Evolutionary conservation across 805 yeast genomes (phyloP), one percentile per base, ranked within the genome.

Genomic region (Barnettozyma wickerhamii): DNA sequence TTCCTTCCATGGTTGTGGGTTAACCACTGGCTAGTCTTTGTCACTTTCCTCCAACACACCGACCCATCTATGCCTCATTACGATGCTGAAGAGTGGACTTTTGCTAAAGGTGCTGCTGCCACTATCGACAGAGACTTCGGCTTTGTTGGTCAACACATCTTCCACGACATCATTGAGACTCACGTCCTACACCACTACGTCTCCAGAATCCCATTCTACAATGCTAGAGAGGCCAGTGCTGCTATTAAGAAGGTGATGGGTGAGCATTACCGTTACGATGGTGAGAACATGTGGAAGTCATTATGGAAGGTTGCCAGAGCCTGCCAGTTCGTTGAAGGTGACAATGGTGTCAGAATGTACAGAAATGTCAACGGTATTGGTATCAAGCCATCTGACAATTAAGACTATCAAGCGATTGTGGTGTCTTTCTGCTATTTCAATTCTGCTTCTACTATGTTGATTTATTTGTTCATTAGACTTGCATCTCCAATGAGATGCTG

Each of bases 131-230:
- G 83, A 60, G 68, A 77, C 48, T 77, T 70, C 56, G 82, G 82
- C 10, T 75, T 77, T 45, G 58, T 77, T 40, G 84, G 82, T 42
- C 72, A 75, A 60, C 77, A 77, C 72, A 69, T 85, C 56, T 82
- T 86, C 79, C 95, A 87, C 64, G 95, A 84, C 62, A 87, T 87
- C 56, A 85, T 86, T 57, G 95, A 87, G 68, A 87, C 95, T 39
- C 95, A 87, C 60, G 95, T 87, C 38, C 72, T 83, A 54, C 95
- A 87, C 68, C 95, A 87, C 66, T 87, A 76, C 63, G 80, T 77
- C 48, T 81, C 90, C 10, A 72, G 95, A 63, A 84, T 87, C 52
- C 95, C 95, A 33, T 86, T 86, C 68, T 87, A 87, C 73, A 81
- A 85, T 52, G 95, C 82, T 20, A 72, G 91, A 61, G 79, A 77